Conservation (phyloP, 1,139 yeast genomes). For the Suzukiozyma palmioleophila region DNA sequence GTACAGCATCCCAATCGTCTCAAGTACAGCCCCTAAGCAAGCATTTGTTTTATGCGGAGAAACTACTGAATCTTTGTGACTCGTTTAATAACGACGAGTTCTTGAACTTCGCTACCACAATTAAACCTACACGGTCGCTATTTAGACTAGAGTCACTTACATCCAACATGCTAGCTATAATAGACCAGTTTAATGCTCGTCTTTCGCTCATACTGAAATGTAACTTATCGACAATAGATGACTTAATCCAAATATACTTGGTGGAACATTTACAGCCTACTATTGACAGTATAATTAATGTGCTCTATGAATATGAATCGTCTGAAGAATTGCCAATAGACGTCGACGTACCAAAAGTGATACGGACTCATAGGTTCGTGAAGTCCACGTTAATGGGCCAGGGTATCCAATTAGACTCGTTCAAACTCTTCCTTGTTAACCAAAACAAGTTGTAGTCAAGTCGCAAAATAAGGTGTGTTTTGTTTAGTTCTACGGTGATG, state of each 20-base stretch:
- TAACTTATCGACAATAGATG: conserved; percentile 7
- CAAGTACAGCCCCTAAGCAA: conserved; percentile 10
- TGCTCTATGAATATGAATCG: not conserved
- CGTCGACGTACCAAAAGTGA: not conserved
- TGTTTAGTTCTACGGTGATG: too few relatives aligned
- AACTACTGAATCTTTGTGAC: conserved; percentile 12
- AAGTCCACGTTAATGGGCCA: not conserved
- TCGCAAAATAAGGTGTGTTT: too few relatives aligned
- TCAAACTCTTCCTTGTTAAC: not conserved
- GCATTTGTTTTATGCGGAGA: conserved; percentile 17
- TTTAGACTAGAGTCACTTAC: conserved; percentile 10
- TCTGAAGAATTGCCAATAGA: not conserved
- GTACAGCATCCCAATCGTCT: conserved; percentile 3
- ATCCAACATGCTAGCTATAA: conserved; percentile 5
- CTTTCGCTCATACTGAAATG: conserved; percentile 7
- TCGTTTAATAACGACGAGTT: conserved; percentile 11
- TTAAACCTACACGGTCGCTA: not conserved
- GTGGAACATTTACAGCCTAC: conserved; percentile 2
- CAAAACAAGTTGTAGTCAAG: too few relatives aligned
- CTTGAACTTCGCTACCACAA: conserved; percentile 7
- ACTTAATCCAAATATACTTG: conserved; percentile 5
- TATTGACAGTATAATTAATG: not conserved
- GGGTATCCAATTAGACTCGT: not conserved
- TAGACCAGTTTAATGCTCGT: conserved; percentile 8
- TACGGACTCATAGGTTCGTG: not conserved